A percentile compares a stretch with the other conserved stretches of the same genome.
Evolutionary conservation across 1,284 basidiomycete species (phyloP).

Genomic region (Naganishia cerealis): DNA sequence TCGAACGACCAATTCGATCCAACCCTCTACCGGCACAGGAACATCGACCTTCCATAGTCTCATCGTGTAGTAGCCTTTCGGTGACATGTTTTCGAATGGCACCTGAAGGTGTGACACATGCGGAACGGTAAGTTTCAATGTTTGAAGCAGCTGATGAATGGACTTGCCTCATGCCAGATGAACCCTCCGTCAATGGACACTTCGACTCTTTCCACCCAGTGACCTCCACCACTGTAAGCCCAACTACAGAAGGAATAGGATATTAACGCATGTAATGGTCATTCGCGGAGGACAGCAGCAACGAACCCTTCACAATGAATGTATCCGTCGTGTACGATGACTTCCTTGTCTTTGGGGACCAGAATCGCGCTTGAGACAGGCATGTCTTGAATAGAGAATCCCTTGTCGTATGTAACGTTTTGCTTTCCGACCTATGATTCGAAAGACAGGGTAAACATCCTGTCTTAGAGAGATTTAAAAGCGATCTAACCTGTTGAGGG

Average conservation of each 20-base stretch:
- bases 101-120: conserved; percentile 37
- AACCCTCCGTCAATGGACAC: conserved; percentile 61
- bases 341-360: conserved; percentile 57
- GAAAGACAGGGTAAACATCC: neutral
- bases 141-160: neutral
- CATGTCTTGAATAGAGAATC: conserved; percentile 62
- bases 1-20: conserved; percentile 63
- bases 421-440: conserved; percentile 59
- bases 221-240: conserved; percentile 61
- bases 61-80: conserved; percentile 64
- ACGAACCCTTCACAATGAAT: conserved; percentile 30
- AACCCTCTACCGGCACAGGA: conserved; percentile 62
- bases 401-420: conserved; percentile 59
- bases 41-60: conserved; percentile 60
- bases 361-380: conserved; percentile 63
- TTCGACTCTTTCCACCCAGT: conserved; percentile 63
- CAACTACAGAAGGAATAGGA: conserved; percentile 57
- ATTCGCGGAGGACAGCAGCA: conserved; percentile 28
- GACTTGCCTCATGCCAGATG: conserved; percentile 56
- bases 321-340: conserved; percentile 59
- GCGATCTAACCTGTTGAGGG: conserved; percentile 40
- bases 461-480: conserved; percentile 47
- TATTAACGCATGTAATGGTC: conserved; percentile 30
- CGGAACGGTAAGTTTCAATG: neutral
- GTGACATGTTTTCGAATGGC: conserved; percentile 58